These are phyloP conservation scores for Lentinula novae-zelandiae DNA, from an alignment of 1,284 basidiomycete genomes.

Conservation along the genomic window DNA sequence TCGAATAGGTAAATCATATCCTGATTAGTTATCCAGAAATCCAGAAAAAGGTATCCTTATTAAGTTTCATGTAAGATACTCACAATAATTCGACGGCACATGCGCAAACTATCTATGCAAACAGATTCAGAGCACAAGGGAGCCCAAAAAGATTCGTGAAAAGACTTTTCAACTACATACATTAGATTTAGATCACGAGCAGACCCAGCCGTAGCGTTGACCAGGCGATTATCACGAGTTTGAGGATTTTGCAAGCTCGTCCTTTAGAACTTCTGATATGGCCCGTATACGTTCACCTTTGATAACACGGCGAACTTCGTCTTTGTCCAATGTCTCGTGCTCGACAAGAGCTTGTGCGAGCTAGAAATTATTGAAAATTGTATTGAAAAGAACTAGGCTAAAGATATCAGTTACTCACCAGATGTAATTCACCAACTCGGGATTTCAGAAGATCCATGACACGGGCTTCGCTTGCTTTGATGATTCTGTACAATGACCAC, in stretches of 20 bases:
- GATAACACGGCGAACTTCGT: slow-evolving; percentile 85
- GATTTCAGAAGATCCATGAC: slow-evolving; percentile 66
- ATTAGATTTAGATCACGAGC: too few relatives aligned
- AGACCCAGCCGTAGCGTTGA: background rate
- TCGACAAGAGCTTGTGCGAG: slow-evolving; percentile 87
- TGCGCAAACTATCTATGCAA: background rate
- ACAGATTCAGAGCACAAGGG: background rate
- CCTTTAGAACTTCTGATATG: slow-evolving; percentile 59
- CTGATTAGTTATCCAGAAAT: background rate
- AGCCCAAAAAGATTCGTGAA: background rate
- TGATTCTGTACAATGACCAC: slow-evolving; percentile 46
- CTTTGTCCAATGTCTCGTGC: slow-evolving; percentile 87
- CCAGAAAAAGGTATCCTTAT: background rate
- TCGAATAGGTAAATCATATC: background rate
- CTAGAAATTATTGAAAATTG: slow-evolving; percentile 32
- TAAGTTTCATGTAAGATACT: background rate
- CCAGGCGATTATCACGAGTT: slow-evolving; percentile 15
- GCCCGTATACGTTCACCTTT: slow-evolving; percentile 74
- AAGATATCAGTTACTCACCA: slow-evolving; percentile 40
- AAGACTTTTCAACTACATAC: background rate
- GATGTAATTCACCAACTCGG: slow-evolving; percentile 78
- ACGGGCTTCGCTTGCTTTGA: slow-evolving; percentile 72
- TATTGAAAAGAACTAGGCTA: background rate
- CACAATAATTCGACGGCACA: background rate
- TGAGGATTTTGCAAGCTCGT: slow-evolving; percentile 35